Evolutionary conservation across 768 basidiomycete genomes (phyloP).

Genomic region (Xerocomus potaroensis): DNA sequence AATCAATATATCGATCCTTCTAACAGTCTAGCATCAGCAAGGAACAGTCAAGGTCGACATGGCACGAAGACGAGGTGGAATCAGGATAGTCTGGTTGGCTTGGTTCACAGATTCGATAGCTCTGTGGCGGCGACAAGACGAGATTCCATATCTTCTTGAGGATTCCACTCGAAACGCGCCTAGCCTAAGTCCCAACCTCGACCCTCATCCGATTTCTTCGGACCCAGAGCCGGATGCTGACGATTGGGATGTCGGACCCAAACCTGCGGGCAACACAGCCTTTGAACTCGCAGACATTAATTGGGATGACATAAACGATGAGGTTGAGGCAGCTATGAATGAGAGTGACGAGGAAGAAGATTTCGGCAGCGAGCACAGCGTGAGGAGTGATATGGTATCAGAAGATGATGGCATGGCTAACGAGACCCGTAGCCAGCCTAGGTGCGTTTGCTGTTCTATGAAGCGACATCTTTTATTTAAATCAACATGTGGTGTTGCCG

Average conservation of each 20-base stretch:
- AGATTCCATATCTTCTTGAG: constrained; percentile 71
- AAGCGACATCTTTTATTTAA: constrained; percentile 15
- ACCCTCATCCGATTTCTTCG: constrained; percentile 53
- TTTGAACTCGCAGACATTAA: constrained; percentile 62
- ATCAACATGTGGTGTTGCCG: constrained; percentile 6
- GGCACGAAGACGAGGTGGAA: constrained; percentile 69
- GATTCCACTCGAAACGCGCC: constrained; percentile 42
- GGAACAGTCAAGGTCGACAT: constrained; percentile 90
- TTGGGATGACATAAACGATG: constrained; percentile 82
- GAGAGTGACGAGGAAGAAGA: constrained; percentile 62
- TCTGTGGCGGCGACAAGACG: constrained; percentile 82
- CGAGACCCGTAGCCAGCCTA: constrained; percentile 44
- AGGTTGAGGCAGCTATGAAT: constrained; percentile 83
- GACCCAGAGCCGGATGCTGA: constrained; percentile 66
- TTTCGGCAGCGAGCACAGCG: constrained; percentile 35
- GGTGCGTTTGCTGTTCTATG: constrained; percentile 28
- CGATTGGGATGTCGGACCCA: constrained; percentile 56
- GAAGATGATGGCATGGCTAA: constrained; percentile 51
- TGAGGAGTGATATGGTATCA: constrained; percentile 40
- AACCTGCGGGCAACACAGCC: constrained; percentile 27
- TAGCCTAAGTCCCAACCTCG: constrained; percentile 42
- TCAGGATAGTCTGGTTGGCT: constrained; percentile 80
- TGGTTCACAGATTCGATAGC: constrained; percentile 92
- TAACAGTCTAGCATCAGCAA: constrained; percentile 41
- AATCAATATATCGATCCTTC: constrained; percentile 3